Base-by-base conservation (phyloP, 306 rosid species). In the Cucumis hystrix region DNA sequence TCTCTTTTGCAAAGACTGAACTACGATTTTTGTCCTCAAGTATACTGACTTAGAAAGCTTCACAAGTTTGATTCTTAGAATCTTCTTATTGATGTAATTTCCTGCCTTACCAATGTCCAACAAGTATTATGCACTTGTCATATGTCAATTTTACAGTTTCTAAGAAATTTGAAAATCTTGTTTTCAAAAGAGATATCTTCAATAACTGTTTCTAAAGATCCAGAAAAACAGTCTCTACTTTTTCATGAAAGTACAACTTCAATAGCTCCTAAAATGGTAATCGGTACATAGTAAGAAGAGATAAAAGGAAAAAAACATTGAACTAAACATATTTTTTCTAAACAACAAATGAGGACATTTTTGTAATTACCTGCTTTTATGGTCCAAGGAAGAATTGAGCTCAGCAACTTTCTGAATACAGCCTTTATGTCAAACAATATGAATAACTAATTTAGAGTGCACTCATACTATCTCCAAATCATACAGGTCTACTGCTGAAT, bases 371-470 rank as follows among this genome's bases (percentile, higher is more conserved):
- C 30, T 28, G 30, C 3, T 28, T 28, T 28, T 28, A 28, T 28
- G 30, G 37, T 68, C 75, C 55, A 68, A 21, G 6, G 56, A 68
- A 45, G 35, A 68, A 43, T 0, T 68, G 37, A 40, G 75, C 25
- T 49, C 59, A 71, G 43, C 59, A 28, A 3, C 30, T 71, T 71
- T 49, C 43, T 71, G 76, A 71, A 71, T 28, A 41, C 43, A 71
- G 41, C 20, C 58, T 70, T 70, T 68, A 41, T 11, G 35, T 12
- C 35, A 20, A 68, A 12, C 28, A 68, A 68, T 69, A 28, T 3
- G 79, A 85, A 66, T 74, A 85, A 10, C 71, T 85, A 78, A 85
- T 92, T 28, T 80, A 78, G 10, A 67, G 79, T 71, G 64, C 91
- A 65, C 57, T 79, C 79, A 78, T 40, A 55, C 47, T 10, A 41